Percentiles rank a stretch among this genome's conserved stretches.
These are phyloP conservation scores for Tetradesmus lagerheimii DNA, from an alignment of 139 green algal species.

Conservation along the genomic window DNA sequence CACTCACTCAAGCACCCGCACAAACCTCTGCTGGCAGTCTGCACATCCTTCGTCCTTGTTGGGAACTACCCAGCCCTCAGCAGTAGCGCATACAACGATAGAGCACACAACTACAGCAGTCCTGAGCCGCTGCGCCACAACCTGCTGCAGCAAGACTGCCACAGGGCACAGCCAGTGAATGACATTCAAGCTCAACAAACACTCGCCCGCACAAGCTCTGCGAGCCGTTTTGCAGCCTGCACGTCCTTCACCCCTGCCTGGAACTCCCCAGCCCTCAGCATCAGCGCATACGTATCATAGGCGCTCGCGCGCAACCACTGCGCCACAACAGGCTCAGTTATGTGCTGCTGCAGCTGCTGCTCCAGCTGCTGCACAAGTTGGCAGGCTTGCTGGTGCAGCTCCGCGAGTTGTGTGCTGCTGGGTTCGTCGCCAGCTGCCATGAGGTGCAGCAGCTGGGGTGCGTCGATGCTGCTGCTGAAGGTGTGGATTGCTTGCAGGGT, in stretches of 20 bases:
- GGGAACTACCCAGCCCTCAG: background rate
- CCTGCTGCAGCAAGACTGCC: background rate
- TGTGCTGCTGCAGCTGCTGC: constrained; percentile 15
- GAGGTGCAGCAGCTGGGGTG: background rate
- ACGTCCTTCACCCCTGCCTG: background rate
- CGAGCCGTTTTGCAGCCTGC: constrained; percentile 13
- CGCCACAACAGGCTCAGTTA: background rate
- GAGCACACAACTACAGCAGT: background rate
- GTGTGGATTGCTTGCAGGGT: constrained; percentile 13
- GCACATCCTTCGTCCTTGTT: background rate
- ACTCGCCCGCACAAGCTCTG: constrained; percentile 22
- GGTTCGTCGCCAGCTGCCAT: background rate
- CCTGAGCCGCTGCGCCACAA: background rate
- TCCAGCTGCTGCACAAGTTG: constrained; percentile 19
- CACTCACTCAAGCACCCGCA: background rate
- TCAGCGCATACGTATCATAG: background rate
- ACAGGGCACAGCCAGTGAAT: too few species aligned
- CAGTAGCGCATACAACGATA: background rate
- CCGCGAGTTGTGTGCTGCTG: background rate
- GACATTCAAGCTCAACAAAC: background rate
- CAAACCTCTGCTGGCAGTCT: background rate
- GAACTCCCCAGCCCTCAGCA: background rate
- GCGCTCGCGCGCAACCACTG: constrained; percentile 15
- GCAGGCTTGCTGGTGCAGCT: background rate
- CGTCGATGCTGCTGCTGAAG: constrained; percentile 15